Base-by-base conservation (phyloP, 805 yeast genomes). In the Kodamaea laetipori region DNA sequence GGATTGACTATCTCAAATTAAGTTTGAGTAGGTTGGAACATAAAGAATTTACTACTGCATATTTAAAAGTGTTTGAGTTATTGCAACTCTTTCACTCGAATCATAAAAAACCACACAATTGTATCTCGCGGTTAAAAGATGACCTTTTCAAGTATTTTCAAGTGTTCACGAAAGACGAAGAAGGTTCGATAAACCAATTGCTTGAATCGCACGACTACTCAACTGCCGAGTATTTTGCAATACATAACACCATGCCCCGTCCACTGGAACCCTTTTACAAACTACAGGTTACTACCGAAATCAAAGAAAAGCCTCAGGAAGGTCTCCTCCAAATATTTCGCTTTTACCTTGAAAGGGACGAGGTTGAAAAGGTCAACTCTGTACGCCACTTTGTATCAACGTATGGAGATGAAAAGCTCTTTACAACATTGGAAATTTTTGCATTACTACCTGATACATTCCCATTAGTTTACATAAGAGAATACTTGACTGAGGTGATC, bases 31-130 rank as follows among this genome's bases (percentile, higher is more conserved):
- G 56, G 31, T 55, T 64, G 21, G 71, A 64, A 17, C 60, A 66
- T 33, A 51, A 48, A 19, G 57, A 54, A 2, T 58, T 68, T 21
- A 46, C 63, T 8, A 53, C 46, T 8, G 37, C 58, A 6, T 70
- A 69, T 39, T 45, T 67, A 19, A 69, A 71, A 42, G 47, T 64
- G 1, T 65, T 48, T 41, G 75, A 71, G 48, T 48, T 70, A 23
- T 43, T 64, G 7, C 44, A 57, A n/a, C 13, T 11, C 23, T 12
- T 27, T 24, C 5, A 19, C 42, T 30, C 34, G 6, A 30, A 8
- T 30, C 34, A 30, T 19, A 30, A 30, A 17, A 30, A 30, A 30
- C 34, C 34, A 15, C 34, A 30, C 17, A 17, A 17, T 30, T 30
- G 34, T 19, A 30, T 30, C 19, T 15, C 11, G 4, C 34, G 17